phyloP scores from a whole-genome alignment of 441 rosid species.

The Pelargonium australe region DNA sequence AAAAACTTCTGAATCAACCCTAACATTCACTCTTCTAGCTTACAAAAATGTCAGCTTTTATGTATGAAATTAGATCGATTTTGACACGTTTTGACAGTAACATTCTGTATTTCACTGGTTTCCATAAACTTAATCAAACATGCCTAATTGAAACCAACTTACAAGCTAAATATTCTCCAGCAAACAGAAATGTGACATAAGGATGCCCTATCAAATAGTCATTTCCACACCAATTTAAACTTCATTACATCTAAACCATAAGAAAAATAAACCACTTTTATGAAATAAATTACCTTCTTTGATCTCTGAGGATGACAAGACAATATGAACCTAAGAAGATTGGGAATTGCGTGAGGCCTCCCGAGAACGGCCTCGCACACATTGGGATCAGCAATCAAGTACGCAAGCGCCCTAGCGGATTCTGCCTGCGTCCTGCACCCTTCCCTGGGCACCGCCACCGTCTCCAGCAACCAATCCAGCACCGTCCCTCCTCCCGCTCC shows the following conservation, averaged over 20 bases:
- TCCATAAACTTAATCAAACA: neutral
- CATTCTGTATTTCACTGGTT: neutral
- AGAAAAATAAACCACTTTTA: neutral
- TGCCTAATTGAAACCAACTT: neutral
- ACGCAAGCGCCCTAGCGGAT: constrained; percentile 91
- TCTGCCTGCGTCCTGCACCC: constrained; percentile 78
- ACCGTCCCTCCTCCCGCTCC: constrained; percentile 83
- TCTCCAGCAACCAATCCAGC: constrained; percentile 89
- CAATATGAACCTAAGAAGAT: constrained; percentile 73
- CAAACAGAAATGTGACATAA: neutral
- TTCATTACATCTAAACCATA: too few relatives aligned
- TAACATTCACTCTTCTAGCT: neutral
- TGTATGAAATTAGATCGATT: too few relatives aligned
- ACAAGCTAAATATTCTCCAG: too few relatives aligned
- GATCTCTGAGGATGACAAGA: constrained; percentile 63
- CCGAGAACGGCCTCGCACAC: constrained; percentile 67
- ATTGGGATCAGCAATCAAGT: constrained; percentile 73
- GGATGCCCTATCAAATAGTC: neutral
- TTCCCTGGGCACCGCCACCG: constrained; percentile 51
- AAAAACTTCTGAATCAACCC: neutral
- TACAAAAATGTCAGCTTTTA: neutral
- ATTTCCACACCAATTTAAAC: too few relatives aligned
- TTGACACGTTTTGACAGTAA: too few relatives aligned
- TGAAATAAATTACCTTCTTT: constrained; percentile 47
- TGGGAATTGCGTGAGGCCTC: constrained; percentile 75